Base-by-base conservation (phyloP, 1,284 basidiomycete genomes). In the Trichosporon coremiiforme region DNA sequence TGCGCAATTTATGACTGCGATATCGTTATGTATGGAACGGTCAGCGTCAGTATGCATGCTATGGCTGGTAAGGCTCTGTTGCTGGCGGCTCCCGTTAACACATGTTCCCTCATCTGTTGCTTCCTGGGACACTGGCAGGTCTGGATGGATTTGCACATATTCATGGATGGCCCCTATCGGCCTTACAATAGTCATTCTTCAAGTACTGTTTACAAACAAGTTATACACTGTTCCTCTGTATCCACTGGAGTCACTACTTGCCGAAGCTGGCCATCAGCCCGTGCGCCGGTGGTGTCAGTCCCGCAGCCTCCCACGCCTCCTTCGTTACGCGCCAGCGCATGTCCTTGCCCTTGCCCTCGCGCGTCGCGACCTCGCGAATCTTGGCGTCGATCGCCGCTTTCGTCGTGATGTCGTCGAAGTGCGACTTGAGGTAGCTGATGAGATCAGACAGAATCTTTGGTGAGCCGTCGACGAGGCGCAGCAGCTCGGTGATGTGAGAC, bases 311-410 rank as follows among this genome's bases (percentile, higher is more conserved):
- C 69, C 69, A 73, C 10, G 72, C 79, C 65, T 80, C 80, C 2
- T 73, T 66, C 62, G 76, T 78, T 25, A 84, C 79, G 15, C 69
- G 77, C 83, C 82, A 83, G 57, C 68, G 69, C 35, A 65, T 53
- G 35, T 80, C 80, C 70, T 80, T 79, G 33, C 71, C 72, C 71
- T 79, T 80, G 9, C 78, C 79, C 63, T 79, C 75, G 31, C 78
- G 76, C 0, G 75, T 71, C 0, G 83, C 81, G 2, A 81, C 81
- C 63, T 82, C 80, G 35, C 77, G 78, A 31, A 84, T 65, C 72
- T 82, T 82, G 25, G 74, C 74, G 68, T 82, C 81, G 53, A 84
- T 82, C 3, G 81, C 80, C n/a, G 73, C 77, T 66, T 83, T 83
- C n/a, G 80, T 77, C 12, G 81, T 72, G 12, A 82, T 75, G 17